These are phyloP conservation scores for Metschnikowia santaceciliae DNA, from an alignment of 805 yeast genomes.

Conservation along the genomic window DNA sequence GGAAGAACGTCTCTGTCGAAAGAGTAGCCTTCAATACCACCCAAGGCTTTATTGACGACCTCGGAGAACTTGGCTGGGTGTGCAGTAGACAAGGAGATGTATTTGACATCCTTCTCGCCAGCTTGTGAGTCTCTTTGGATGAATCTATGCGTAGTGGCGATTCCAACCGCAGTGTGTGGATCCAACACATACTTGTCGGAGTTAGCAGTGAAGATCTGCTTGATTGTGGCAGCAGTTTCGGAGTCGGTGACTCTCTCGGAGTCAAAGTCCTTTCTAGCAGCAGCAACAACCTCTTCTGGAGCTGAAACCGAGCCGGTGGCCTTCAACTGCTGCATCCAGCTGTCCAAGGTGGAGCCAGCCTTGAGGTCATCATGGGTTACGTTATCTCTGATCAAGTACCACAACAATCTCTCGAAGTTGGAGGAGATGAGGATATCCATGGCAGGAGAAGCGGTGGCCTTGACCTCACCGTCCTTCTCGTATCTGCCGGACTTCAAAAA, in stretches of 20 bases:
- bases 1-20: conserved; percentile 90
- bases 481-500: conserved; percentile 84
- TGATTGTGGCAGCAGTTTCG: conserved; percentile 78
- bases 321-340: conserved; percentile 80
- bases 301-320: conserved; percentile 72
- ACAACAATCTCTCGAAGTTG: conserved; percentile 91
- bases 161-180: conserved; percentile 97
- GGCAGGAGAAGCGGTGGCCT: conserved; percentile 92
- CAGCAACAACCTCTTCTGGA: conserved; percentile 55
- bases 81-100: conserved; percentile 88
- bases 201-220: conserved; percentile 55
- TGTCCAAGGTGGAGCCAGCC: conserved; percentile 69
- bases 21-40: conserved; percentile 63
- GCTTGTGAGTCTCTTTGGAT: conserved; percentile 45
- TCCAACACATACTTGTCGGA: conserved; percentile 77
- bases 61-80: conserved; percentile 99
- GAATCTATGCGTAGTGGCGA: conserved; percentile 66
- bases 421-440: conserved; percentile 97
- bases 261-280: conserved; percentile 66
- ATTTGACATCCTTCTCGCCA: conserved; percentile 37
- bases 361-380: conserved; percentile 50
- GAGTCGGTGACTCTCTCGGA: conserved; percentile 77
- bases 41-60: conserved; percentile 82
- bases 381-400: conserved; percentile 85
- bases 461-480: conserved; percentile 71